phyloP scores from a whole-genome alignment of 1,284 basidiomycete genomes.

The Salmacisia buchloeana region DNA sequence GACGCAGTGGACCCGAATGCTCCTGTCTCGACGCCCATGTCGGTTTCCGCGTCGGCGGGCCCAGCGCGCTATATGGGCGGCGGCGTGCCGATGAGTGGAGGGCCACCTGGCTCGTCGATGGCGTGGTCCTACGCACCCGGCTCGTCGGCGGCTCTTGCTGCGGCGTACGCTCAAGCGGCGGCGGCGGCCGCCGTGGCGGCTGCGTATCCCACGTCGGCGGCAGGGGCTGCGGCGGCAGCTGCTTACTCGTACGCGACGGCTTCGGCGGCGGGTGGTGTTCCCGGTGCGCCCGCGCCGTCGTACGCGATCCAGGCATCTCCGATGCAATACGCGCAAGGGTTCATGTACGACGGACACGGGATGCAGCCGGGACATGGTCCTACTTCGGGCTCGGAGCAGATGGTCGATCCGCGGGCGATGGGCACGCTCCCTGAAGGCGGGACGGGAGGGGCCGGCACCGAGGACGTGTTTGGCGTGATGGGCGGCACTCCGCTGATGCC shows the following conservation, averaged over 20 bases:
- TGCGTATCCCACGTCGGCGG: conserved; percentile 7
- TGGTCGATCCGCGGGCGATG: conserved; percentile 4
- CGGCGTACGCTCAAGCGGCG: conserved; percentile 23
- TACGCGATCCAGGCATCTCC: background rate
- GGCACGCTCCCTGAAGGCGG: background rate
- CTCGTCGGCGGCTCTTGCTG: conserved; percentile 13
- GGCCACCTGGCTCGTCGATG: conserved; percentile 17
- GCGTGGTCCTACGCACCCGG: conserved; percentile 9
- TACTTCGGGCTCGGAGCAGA: background rate
- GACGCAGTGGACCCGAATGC: background rate
- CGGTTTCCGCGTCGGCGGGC: conserved; percentile 1
- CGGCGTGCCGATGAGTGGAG: background rate
- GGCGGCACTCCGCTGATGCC: background rate
- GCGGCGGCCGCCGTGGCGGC: conserved; percentile 15
- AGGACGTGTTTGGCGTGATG: background rate
- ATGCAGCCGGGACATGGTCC: background rate
- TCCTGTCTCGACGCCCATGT: background rate
- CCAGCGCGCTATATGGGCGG: background rate
- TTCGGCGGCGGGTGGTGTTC: background rate
- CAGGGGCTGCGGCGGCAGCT: conserved; percentile 4
- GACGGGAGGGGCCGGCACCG: too few species aligned
- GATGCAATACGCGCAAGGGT: conserved; percentile 4
- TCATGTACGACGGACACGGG: background rate
- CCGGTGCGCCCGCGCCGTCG: background rate
- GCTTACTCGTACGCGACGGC: background rate